Percentiles rank a stretch among this genome's conserved stretches.
These are phyloP conservation scores for Saturnispora mendoncae DNA, from an alignment of 805 yeast genomes.

Conservation along the genomic window DNA sequence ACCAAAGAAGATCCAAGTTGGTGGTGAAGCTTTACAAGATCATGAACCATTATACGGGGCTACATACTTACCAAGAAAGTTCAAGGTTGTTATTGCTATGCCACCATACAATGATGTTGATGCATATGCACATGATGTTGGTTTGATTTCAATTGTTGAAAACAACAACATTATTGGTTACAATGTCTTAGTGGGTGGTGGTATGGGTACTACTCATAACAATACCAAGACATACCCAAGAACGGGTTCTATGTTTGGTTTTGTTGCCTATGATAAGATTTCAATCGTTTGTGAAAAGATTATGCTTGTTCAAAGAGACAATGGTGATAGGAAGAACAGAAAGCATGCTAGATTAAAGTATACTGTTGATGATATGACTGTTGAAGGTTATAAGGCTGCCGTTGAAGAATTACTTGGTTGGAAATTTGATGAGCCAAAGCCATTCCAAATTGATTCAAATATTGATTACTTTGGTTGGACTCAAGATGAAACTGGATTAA, in stretches of 20 bases:
- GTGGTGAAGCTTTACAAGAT: constrained; percentile 74
- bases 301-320: constrained; percentile 89
- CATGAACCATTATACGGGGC: constrained; percentile 87
- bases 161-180: constrained; percentile 65
- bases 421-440: constrained; percentile 59
- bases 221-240: constrained; percentile 95
- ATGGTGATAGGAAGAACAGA: constrained; percentile 92
- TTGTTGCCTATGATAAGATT: constrained; percentile 55
- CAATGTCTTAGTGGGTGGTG: constrained; percentile 92
- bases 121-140: constrained; percentile 92
- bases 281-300: constrained; percentile 80
- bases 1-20: constrained; percentile 76
- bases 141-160: constrained; percentile 78
- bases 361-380: constrained; percentile 91
- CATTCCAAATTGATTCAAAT: constrained; percentile 75
- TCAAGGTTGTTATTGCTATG: constrained; percentile 87
- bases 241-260: constrained; percentile 84
- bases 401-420: constrained; percentile 81
- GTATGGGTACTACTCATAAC: constrained; percentile 98
- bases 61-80: constrained; percentile 87
- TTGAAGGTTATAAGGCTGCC: constrained; percentile 66
- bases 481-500: constrained; percentile 70
- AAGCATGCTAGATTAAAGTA: constrained; percentile 97
- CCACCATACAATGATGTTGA: constrained; percentile 97
- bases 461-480: constrained; percentile 93